Percentiles rank a stretch among this genome's conserved stretches.
These are phyloP conservation scores for Discostella stelligeroides DNA, from an alignment of 108 stramenopile species.

Conservation along the genomic window DNA sequence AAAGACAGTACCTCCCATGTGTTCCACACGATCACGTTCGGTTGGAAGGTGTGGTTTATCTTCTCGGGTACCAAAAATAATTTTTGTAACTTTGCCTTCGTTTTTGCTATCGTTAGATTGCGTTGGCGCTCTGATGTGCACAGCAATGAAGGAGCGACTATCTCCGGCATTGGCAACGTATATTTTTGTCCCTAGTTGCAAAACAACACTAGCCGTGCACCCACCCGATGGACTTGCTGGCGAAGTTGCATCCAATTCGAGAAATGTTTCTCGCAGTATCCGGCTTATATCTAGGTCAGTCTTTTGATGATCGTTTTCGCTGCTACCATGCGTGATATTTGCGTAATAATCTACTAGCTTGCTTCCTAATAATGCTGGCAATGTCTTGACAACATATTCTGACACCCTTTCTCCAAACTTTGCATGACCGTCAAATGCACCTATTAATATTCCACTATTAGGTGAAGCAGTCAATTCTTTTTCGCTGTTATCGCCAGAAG, in stretches of 20 bases:
- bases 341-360: conserved; percentile 46
- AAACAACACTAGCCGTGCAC: conserved; percentile 72
- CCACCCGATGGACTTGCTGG: conserved; percentile 66
- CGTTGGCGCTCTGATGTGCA: conserved; percentile 47
- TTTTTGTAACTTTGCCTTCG: conserved; percentile 22
- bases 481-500: conserved; percentile 1
- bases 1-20: conserved; percentile 76
- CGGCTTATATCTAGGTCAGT: conserved; percentile 30
- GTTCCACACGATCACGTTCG: conserved; percentile 67
- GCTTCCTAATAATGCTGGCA: conserved; percentile 62
- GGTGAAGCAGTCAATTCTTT: neutral
- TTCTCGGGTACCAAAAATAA: conserved; percentile 73
- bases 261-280: conserved; percentile 67
- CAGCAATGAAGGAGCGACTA: conserved; percentile 73
- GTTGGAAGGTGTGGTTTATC: conserved; percentile 77
- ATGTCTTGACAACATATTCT: conserved; percentile 59
- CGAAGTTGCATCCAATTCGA: conserved; percentile 71
- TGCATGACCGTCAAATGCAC: conserved; percentile 89
- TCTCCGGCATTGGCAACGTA: conserved; percentile 87
- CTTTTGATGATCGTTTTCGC: conserved; percentile 17
- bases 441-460: conserved; percentile 55
- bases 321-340: conserved; percentile 9
- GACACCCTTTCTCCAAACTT: conserved; percentile 71
- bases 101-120: neutral
- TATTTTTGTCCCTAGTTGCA: conserved; percentile 65